Percentiles rank a stretch among this genome's conserved stretches.
These are phyloP conservation scores for Globisporangium barbulae DNA, from an alignment of 352 stramenopile genomes.

Conservation along the genomic window DNA sequence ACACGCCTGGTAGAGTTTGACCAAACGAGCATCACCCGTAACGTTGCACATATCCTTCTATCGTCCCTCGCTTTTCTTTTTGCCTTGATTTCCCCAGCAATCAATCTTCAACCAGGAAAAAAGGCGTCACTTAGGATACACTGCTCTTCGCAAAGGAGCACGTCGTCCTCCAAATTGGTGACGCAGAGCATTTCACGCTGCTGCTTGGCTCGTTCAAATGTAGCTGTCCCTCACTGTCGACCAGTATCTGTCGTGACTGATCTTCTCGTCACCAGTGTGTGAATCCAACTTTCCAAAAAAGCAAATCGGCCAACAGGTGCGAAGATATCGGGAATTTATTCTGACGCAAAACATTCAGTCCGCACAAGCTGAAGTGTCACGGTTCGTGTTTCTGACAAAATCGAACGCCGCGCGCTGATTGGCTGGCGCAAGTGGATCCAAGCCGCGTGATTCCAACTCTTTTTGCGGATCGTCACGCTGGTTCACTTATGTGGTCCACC, in stretches of 20 bases:
- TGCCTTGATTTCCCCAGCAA: background rate
- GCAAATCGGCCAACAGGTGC: background rate
- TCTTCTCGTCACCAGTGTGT: too few species aligned
- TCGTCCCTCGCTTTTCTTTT: background rate
- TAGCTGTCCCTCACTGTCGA: background rate
- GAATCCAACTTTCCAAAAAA: too few species aligned
- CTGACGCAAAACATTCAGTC: background rate
- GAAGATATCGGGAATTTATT: constrained; percentile 14
- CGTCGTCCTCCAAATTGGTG: background rate
- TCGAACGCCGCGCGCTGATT: background rate
- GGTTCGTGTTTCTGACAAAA: background rate
- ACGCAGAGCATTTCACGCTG: constrained; percentile 2
- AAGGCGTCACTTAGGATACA: background rate
- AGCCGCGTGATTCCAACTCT: background rate
- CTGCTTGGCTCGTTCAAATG: background rate
- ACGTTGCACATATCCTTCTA: constrained; percentile 6
- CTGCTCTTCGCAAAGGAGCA: too few species aligned
- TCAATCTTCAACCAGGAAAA: background rate
- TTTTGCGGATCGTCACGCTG: constrained; percentile 2
- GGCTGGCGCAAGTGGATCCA: background rate
- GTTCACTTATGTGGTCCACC: background rate
- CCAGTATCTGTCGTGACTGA: background rate
- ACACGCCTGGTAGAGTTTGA: background rate
- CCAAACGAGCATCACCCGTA: background rate
- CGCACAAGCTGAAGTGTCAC: background rate